Evolutionary conservation across 2,329 filamentous ascomycete genomes (phyloP), one percentile per base, ranked within the genome.

Genomic region (Pseudogymnoascus sp.): DNA sequence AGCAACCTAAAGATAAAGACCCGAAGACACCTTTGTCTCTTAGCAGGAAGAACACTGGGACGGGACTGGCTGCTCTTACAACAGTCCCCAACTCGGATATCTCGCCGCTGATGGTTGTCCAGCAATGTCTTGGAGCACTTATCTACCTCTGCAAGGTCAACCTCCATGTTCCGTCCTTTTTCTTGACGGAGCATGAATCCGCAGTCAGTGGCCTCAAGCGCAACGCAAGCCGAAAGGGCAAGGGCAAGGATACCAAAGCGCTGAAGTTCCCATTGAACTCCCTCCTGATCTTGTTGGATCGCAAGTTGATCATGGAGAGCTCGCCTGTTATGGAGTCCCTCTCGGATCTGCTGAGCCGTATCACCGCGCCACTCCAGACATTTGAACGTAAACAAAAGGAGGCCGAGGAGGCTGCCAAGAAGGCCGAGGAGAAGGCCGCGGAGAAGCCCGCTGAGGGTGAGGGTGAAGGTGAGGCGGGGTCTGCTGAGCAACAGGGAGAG

Each of bases 251-350:
- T 68, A 85, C 81, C 68, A 96, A 89, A 75, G 87, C 90, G 28
- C 87, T 88, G 69, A 95, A 91, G 73, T 99, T 89, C 73, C 92
- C 96, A 8, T 84, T 99, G 73, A 99, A 99, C 74, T 92, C 93
- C 12, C 79, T 99, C 31, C 82, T 99, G 56, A 88, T 87, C 66
- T 82, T 99, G 4, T 82, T 99, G 21, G 95, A 97, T 73, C 89
- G 95, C n/a, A 90, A 92, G 67, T 81, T 97, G 66, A 93, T 99
- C 67, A 96, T 96, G 78, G 95, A 99, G 76, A 99, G 92, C 76
- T 93, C 93, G n/a, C 83, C 88, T 5, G 93, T 96, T 63, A 97
- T 99, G 93, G 93, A 96, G 70, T 88, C 92, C 66, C 82, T 99
- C 25, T 95, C 95, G 1, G 87, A 89, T 67, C 79, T 99, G 31